These are phyloP conservation scores for Suillus cothurnatus DNA, from an alignment of 768 basidiomycete genomes.

Conservation along the genomic window DNA sequence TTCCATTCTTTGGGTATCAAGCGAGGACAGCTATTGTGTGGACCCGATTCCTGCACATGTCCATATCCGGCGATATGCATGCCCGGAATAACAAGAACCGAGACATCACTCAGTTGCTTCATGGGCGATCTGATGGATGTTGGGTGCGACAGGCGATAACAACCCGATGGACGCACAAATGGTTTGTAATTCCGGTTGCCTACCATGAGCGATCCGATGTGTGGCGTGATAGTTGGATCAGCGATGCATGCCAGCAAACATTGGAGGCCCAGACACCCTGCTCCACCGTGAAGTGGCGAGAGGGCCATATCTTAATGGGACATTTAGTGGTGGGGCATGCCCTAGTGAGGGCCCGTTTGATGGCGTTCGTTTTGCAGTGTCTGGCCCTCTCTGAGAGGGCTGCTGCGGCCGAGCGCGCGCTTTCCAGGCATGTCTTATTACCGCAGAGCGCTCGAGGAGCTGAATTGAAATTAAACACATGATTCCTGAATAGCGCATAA, in stretches of 20 bases:
- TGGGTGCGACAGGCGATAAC: background rate
- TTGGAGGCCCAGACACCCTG: constrained; percentile 67
- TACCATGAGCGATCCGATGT: background rate
- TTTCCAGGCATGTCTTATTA: constrained; percentile 79
- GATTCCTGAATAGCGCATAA: constrained; percentile 10
- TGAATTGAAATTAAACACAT: constrained; percentile 35
- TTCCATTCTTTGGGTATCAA: background rate
- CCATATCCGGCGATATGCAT: background rate
- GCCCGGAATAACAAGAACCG: constrained; percentile 1
- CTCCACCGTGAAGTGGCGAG: constrained; percentile 68
- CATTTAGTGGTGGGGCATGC: constrained; percentile 21
- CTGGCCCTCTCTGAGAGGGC: constrained; percentile 15
- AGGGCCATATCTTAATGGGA: constrained; percentile 56
- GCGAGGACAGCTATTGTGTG: background rate
- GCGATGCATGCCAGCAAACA: constrained; percentile 67
- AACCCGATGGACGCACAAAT: constrained; percentile 3
- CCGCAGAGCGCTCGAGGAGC: constrained; percentile 66
- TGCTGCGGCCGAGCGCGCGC: constrained; percentile 47
- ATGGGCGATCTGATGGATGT: background rate
- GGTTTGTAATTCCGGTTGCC: constrained; percentile 3
- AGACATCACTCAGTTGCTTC: background rate
- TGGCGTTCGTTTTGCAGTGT: background rate
- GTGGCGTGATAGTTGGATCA: constrained; percentile 32
- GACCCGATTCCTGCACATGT: background rate
- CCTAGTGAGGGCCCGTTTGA: constrained; percentile 27